Conservation (phyloP, 208 protist species). For the Strigomonas galati region DNA sequence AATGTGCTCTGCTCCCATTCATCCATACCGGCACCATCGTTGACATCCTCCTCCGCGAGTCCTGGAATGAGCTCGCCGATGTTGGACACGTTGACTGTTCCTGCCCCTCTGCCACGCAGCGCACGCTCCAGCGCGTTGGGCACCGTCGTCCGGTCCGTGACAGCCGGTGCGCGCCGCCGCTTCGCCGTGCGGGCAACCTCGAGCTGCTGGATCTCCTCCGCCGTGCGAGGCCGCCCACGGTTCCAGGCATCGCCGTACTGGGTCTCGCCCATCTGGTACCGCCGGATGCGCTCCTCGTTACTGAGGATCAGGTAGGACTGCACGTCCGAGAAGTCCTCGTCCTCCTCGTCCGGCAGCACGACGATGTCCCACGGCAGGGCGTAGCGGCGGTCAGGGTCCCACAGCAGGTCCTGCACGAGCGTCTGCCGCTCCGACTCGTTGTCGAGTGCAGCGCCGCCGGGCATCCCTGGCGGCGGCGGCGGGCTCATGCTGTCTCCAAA, state of each 20-base stretch:
- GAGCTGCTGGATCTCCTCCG: constrained; percentile 62
- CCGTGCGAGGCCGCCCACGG: constrained; percentile 58
- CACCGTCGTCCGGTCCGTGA: constrained; percentile 23
- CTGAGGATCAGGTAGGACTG: constrained; percentile 71
- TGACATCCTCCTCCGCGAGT: constrained; percentile 40
- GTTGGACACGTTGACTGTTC: constrained; percentile 47
- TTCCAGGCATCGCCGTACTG: constrained; percentile 73
- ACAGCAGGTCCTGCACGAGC: constrained; percentile 47
- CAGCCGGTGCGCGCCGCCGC: constrained; percentile 41
- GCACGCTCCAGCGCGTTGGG: constrained; percentile 61
- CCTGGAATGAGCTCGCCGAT: constrained; percentile 79
- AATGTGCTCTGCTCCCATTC: constrained; percentile 42
- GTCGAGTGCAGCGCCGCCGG: constrained; percentile 12
- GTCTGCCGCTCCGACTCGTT: constrained; percentile 20
- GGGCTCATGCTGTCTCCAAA: constrained; percentile 15
- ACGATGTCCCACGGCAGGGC: constrained; percentile 86
- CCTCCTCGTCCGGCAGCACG: constrained; percentile 44
- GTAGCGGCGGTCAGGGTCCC: constrained; percentile 66
- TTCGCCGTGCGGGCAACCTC: constrained; percentile 48
- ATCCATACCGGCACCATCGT: constrained; percentile 7
- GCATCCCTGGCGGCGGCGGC: constrained; percentile 2
- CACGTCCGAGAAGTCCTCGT: constrained; percentile 68
- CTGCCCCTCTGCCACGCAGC: constrained; percentile 56
- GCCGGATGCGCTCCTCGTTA: constrained; percentile 83
- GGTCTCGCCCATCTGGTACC: constrained; percentile 54